Conservation (phyloP, 2,329 filamentous ascomycete genomes). For the Thelonectria blattea region DNA sequence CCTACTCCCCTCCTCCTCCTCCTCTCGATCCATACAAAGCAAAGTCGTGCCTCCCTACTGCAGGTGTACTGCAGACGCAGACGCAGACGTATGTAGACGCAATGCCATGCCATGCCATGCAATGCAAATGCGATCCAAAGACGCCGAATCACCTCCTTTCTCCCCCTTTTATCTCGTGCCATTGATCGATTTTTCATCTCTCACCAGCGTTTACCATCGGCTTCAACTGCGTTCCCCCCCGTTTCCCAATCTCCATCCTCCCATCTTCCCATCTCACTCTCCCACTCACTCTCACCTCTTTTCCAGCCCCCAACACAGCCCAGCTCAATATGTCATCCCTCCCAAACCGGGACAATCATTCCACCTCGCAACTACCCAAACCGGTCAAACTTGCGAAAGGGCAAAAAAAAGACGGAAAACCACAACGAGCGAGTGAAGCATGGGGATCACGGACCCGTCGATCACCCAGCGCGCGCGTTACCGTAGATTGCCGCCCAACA, state of each 20-base stretch:
- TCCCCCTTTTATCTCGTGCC: background rate
- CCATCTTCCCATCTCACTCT: too few relatives aligned
- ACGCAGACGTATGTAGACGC: too few relatives aligned
- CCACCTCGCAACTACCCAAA: background rate
- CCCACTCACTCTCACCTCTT: background rate
- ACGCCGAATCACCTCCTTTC: background rate
- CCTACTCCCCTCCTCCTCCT: background rate
- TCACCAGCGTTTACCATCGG: background rate
- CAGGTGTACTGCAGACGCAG: too few relatives aligned
- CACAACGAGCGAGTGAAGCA: background rate
- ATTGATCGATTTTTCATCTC: background rate
- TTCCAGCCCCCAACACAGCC: background rate
- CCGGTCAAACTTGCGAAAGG: background rate
- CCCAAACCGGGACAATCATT: background rate
- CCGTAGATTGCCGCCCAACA: constrained; percentile 1
- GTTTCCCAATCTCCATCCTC: background rate
- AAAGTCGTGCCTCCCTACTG: too few relatives aligned
- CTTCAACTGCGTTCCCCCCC: background rate
- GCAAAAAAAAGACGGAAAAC: background rate
- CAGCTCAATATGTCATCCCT: background rate
- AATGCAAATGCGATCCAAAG: background rate
- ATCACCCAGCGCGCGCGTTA: background rate
- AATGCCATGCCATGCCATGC: background rate
- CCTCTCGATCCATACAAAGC: background rate
- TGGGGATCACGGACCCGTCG: background rate